Conservation (phyloP, 1,284 basidiomycete genomes). For the Xerocomus nothofagi region DNA sequence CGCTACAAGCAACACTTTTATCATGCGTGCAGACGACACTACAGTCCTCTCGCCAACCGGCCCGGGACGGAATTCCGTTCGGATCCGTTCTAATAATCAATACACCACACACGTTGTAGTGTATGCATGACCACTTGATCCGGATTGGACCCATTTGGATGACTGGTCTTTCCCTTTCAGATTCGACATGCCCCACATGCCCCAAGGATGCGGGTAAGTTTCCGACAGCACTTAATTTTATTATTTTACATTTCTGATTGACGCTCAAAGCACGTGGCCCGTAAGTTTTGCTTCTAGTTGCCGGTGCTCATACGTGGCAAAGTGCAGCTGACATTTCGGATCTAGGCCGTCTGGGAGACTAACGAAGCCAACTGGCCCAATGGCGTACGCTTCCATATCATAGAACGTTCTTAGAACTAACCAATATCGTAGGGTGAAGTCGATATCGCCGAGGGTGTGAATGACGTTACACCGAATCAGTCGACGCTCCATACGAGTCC, state of each 20-base stretch:
- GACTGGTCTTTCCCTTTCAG: conserved; percentile 20
- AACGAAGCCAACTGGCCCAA: conserved; percentile 51
- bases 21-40: conserved; percentile 54
- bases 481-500: conserved; percentile 46
- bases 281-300: conserved; percentile 17
- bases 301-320: not conserved
- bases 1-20: conserved; percentile 45
- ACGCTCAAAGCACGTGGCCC: conserved; percentile 46
- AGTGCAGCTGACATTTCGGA: conserved; percentile 9
- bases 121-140: conserved; percentile 39
- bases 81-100: conserved; percentile 50
- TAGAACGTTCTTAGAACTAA: not conserved
- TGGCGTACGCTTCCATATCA: conserved; percentile 31
- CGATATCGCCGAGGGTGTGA: conserved; percentile 42
- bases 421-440: conserved; percentile 41
- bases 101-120: conserved; percentile 57
- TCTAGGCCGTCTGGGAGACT: conserved; percentile 51
- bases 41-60: conserved; percentile 45
- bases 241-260: not conserved
- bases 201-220: conserved; percentile 66
- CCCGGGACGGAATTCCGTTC: conserved; percentile 60
- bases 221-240: not conserved
- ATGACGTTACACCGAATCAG: conserved; percentile 37
- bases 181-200: conserved; percentile 45
- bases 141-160: not conserved